Conservation (phyloP, 768 basidiomycete species). For the Phlebiopsis flavidoalba region DNA sequence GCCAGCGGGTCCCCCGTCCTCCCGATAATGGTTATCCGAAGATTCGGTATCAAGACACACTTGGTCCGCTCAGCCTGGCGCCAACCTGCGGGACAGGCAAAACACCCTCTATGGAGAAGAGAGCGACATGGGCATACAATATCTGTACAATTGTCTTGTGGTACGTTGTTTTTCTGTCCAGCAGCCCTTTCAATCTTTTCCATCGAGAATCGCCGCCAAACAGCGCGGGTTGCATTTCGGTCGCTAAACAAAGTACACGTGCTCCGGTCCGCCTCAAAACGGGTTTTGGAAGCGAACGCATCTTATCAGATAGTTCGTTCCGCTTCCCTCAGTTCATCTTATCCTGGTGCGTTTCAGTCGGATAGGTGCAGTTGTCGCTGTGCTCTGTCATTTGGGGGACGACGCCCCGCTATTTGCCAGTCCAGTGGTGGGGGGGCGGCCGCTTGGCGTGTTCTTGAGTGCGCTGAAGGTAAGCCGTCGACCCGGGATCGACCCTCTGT, state of each 20-base stretch:
- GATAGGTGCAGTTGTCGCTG: conserved; percentile 8
- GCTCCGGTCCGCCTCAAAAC: conserved; percentile 2
- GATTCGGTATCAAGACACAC: conserved; percentile 27
- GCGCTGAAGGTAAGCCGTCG: too few species aligned
- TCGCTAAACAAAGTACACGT: neutral
- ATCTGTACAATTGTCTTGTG: conserved; percentile 95
- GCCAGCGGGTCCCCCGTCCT: conserved; percentile 7
- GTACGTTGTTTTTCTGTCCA: conserved; percentile 57
- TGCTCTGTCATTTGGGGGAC: conserved; percentile 8
- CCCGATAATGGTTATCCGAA: conserved; percentile 18
- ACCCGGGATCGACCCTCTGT: too few species aligned
- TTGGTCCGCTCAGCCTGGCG: conserved; percentile 79
- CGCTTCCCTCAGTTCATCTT: conserved; percentile 1
- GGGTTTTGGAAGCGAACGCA: conserved; percentile 8
- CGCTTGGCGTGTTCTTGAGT: neutral
- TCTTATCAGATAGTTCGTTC: conserved; percentile 24
- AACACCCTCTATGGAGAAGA: conserved; percentile 82
- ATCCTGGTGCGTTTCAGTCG: conserved; percentile 5
- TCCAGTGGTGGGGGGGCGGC: neutral
- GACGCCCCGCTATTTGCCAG: neutral
- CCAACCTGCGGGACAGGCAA: conserved; percentile 81
- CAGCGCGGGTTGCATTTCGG: neutral
- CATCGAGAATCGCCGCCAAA: neutral
- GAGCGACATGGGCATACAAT: conserved; percentile 89
- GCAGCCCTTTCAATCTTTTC: conserved; percentile 10